Evolutionary conservation across 148 eudicot genomes (phyloP), one percentile per base, ranked within the genome.

Genomic region (Rhododendron molle): DNA sequence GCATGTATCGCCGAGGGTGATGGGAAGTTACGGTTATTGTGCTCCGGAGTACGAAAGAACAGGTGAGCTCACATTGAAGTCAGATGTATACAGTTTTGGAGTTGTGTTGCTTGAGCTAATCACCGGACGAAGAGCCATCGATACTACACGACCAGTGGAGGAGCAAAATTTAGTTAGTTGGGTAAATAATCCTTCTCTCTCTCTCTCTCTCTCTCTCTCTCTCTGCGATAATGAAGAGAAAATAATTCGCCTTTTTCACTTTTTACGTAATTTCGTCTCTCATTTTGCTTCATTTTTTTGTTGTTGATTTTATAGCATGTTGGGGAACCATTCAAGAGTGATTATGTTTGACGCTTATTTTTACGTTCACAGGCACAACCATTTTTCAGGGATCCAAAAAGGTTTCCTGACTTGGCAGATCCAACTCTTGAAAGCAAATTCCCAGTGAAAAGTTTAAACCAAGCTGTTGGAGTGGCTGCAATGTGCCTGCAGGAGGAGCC

Each of bases 401-500:
- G 91, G 85, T 96, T 94, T 80, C 90, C 94, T 0, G 95, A 96
- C 78, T 76, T 96, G 89, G 99, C 94, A 58, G 99, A 96, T 80
- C 94, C 98, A 38, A 87, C 89, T 38, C 89, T 95, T 16, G 82
- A 89, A 5, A 89, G 85, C 2, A 86, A 88, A 43, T 93, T 89
- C 65, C 93, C 95, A 0, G 86, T 87, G 50, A 93, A 87, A 58
- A 88, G 90, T 71, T 83, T 96, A 84, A 94, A 96, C 87, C 98
- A 96, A 88, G 98, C 95, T n/a, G 93, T 96, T 21, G 99, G 95
- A 56, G 91, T 95, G 3, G 96, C 95, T 23, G 96, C 95, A 21
- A 96, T 93, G 96, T 94, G 99, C 85, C 93, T 96, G 16, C 94
- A 96, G 80, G 96, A 96, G 43, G 96, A 94, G 85, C 90, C 94